phyloP scores from a whole-genome alignment of 2,329 filamentous ascomycete species.

The Fusarium hostae region DNA sequence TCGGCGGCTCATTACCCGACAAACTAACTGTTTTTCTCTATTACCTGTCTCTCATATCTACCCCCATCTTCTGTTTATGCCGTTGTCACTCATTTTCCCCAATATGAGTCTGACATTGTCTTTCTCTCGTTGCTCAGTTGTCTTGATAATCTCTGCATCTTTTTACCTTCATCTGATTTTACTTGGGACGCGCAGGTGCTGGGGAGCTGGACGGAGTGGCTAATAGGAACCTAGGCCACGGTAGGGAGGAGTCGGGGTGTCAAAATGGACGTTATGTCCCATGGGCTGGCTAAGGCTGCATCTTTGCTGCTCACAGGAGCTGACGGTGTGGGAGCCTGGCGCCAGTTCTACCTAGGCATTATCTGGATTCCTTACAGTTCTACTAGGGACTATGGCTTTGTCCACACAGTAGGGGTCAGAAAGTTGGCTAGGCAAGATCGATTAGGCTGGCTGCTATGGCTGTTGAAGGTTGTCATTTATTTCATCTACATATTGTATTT shows the following conservation, averaged over 20 bases:
- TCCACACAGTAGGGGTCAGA: not conserved
- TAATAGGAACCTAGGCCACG: constrained; percentile 30
- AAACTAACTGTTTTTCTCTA: constrained; percentile 43
- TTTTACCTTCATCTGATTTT: constrained; percentile 31
- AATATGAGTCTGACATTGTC: constrained; percentile 18
- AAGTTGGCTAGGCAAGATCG: constrained; percentile 4
- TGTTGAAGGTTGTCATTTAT: constrained; percentile 35
- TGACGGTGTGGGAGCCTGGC: constrained; percentile 28
- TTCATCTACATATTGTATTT: constrained; percentile 25
- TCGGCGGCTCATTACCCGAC: constrained; percentile 39
- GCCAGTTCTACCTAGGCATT: constrained; percentile 6
- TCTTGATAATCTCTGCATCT: constrained; percentile 32
- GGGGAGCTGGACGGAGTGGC: constrained; percentile 44
- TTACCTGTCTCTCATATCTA: constrained; percentile 33
- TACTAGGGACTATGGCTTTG: constrained; percentile 4
- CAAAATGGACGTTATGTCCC: constrained; percentile 38
- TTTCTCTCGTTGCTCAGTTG: constrained; percentile 24
- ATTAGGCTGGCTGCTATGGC: constrained; percentile 16
- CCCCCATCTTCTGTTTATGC: constrained; percentile 28
- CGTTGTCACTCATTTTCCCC: constrained; percentile 23
- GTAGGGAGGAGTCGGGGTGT: constrained; percentile 47
- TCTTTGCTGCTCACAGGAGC: constrained; percentile 39
- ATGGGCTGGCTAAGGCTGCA: constrained; percentile 38
- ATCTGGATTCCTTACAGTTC: not conserved
- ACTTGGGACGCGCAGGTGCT: constrained; percentile 43